Evolutionary conservation across 345 rosid genomes (phyloP).

Genomic region (Nasturtium officinale): DNA sequence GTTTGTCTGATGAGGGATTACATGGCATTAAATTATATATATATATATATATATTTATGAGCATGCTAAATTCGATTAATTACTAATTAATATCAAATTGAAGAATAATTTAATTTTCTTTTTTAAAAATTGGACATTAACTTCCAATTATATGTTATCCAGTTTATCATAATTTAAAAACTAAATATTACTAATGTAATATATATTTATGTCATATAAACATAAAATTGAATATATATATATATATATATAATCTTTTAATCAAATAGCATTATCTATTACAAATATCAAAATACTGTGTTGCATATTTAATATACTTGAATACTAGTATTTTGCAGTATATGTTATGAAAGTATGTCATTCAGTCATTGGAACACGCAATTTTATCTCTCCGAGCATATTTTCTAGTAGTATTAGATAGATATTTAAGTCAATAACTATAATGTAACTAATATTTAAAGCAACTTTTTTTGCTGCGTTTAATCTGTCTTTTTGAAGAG

Average conservation of each 20-base stretch:
- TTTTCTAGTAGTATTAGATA: too few relatives aligned
- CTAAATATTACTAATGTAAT: neutral
- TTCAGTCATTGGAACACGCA: neutral
- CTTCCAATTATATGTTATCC: neutral
- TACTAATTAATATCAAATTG: neutral
- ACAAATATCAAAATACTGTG: neutral
- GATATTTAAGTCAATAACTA: too few relatives aligned
- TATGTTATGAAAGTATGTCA: neutral
- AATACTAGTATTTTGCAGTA: neutral
- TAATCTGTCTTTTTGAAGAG: neutral
- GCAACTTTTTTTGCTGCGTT: neutral
- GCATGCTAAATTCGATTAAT: neutral
- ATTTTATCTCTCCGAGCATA: neutral
- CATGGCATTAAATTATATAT: constrained; percentile 19
- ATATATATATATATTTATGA: too few relatives aligned
- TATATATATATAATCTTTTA: too few relatives aligned
- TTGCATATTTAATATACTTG: neutral
- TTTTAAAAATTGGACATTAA: too few relatives aligned
- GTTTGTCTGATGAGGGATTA: constrained; percentile 9
- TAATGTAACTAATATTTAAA: too few relatives aligned
- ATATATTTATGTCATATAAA: neutral
- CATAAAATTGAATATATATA: neutral
- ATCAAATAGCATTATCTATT: neutral
- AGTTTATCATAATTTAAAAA: neutral
- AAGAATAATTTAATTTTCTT: neutral